Percentiles rank a stretch among this genome's conserved stretches.
Evolutionary conservation across 192 early-diverging fungal genomes (phyloP).

Genomic region (Dimargaris cristalligena): DNA sequence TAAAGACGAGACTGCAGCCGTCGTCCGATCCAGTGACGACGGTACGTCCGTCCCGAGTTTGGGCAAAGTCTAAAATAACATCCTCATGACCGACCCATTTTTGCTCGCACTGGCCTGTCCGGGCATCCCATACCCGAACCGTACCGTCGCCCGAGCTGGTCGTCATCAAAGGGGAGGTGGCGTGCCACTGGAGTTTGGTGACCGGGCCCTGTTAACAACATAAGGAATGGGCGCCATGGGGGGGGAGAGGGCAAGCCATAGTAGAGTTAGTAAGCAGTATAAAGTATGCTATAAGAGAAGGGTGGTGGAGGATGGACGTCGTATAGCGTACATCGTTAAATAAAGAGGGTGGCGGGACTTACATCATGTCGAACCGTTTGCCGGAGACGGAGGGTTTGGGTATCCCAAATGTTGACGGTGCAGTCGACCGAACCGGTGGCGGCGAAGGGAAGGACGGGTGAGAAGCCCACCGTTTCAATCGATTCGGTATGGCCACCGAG

Average conservation of each 20-base stretch:
- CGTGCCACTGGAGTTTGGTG: slow-evolving; percentile 55
- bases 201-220: slow-evolving; percentile 79
- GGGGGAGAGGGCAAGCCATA: too few relatives aligned
- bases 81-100: slow-evolving; percentile 74
- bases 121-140: slow-evolving; percentile 76
- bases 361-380: slow-evolving; percentile 62
- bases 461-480: slow-evolving; percentile 77
- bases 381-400: slow-evolving; percentile 66
- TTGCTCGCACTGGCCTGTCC: slow-evolving; percentile 65
- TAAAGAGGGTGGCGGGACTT: too few relatives aligned
- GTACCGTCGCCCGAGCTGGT: slow-evolving; percentile 67
- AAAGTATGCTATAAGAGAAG: too few relatives aligned
- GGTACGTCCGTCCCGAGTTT: slow-evolving; percentile 47
- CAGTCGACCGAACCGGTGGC: slow-evolving; percentile 81
- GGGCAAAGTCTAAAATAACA: slow-evolving; percentile 64
- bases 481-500: slow-evolving; percentile 32
- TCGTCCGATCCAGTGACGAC: slow-evolving; percentile 77
- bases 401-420: slow-evolving; percentile 83
- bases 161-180: slow-evolving; percentile 47
- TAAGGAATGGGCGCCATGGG: too few relatives aligned
- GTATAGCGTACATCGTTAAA: neutral
- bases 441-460: slow-evolving; percentile 40
- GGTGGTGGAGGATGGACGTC: slow-evolving; percentile 5
- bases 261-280: too few relatives aligned
- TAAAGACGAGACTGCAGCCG: slow-evolving; percentile 55